Base-by-base conservation (phyloP, 768 basidiomycete species). In the Calocera cornea region DNA sequence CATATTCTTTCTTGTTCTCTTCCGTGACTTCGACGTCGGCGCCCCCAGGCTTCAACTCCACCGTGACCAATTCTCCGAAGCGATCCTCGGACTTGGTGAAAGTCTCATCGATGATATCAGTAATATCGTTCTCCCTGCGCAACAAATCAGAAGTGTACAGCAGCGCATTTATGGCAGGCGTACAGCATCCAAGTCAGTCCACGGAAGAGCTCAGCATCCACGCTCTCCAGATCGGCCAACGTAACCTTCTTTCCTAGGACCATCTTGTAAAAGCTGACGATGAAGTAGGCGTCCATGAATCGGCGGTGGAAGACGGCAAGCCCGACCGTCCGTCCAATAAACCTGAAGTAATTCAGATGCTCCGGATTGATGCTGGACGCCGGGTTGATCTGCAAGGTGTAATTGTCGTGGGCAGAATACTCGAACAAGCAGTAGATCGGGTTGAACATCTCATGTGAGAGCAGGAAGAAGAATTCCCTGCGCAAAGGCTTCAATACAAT, bases 391-490 rank as follows among this genome's bases (percentile, higher is more conserved):
- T 89, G 87, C 2, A 90, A 81, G 0, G 88, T 89, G 72, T 89
- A 90, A 71, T 88, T 87, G 78, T 90, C 89, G 72, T 86, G 85
- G 2, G 87, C 81, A 0, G 88, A 89, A 72, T 90, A 91, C 74
- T 90, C 86, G 72, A 90, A 90, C 38, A 90, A 76, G n/a, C 89
- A 88, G 68, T 90, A 90, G 65, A 84, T 86, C 24, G 89, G 88
- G 72, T 90, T 86, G 78, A 91, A 90, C 71, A 91, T 87, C 72
- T 90, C 87, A 68, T 89, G 89, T 0, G 88, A 90, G 60, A 91
- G 79, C 1, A 90, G 78, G 83, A 91, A 90, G 79, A 91, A 90
- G 88, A 89, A 91, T 77, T 90, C 89, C 75, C 89, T 90, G 69
- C 41, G 19, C 12, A 40, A 65, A 16, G 65, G 34, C 22, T 36